phyloP scores from a whole-genome alignment of 495 filamentous ascomycete genomes.

The Daldinia concentrica region DNA sequence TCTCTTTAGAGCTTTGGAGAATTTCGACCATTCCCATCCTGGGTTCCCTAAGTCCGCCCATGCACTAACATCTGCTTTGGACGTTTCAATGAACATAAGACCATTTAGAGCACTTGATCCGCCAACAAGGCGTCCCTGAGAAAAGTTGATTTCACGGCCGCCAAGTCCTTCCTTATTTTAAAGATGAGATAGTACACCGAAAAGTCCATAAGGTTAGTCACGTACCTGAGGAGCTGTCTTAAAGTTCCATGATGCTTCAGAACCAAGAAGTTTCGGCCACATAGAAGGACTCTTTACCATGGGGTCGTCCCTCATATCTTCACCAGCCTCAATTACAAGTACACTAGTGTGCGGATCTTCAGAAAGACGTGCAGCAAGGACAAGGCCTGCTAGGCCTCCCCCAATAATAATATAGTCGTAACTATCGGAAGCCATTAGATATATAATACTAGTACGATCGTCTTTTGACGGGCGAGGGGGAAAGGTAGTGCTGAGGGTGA shows the following conservation, averaged over 20 bases:
- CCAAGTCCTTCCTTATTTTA: conserved; percentile 27
- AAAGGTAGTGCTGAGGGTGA: no score
- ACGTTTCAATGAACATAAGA: conserved; percentile 18
- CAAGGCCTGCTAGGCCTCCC: conserved; percentile 57
- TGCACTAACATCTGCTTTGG: conserved; percentile 44
- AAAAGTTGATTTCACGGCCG: conserved; percentile 25
- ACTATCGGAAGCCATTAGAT: not conserved
- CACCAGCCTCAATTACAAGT: conserved; percentile 59
- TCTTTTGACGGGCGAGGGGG: no score
- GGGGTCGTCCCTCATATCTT: conserved; percentile 21
- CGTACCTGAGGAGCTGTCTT: conserved; percentile 38
- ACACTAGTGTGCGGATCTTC: conserved; percentile 51
- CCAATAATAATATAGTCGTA: conserved; percentile 41
- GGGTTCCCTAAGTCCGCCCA: conserved; percentile 54
- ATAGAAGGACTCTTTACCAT: conserved; percentile 35
- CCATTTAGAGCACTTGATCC: conserved; percentile 38
- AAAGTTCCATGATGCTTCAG: conserved; percentile 25
- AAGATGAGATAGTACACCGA: not conserved
- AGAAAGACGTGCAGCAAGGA: conserved; percentile 57
- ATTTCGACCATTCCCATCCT: conserved; percentile 49
- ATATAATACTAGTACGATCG: not conserved
- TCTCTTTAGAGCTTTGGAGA: conserved; percentile 22
- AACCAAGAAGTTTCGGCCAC: conserved; percentile 38
- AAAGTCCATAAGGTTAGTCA: conserved; percentile 53
- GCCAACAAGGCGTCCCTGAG: conserved; percentile 52